Evolutionary conservation across 495 filamentous ascomycete genomes (phyloP).

Genomic region (Penicillium paradoxum): DNA sequence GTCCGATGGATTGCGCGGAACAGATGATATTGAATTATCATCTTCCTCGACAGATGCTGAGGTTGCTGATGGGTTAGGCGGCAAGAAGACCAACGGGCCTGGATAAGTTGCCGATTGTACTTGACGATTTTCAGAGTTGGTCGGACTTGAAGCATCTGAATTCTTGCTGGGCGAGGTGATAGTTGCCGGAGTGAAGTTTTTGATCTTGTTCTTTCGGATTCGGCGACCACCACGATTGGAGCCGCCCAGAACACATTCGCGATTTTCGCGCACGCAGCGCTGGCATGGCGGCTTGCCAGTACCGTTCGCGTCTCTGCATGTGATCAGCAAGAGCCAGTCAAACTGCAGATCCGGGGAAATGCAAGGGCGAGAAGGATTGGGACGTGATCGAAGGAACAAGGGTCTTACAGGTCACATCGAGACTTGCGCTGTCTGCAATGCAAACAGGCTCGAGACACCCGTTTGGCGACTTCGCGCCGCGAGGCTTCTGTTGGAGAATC

Average conservation of each 20-base stretch:
- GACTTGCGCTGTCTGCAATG: slow-evolving; percentile 60
- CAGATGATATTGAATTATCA: slow-evolving; percentile 37
- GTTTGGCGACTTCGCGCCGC: slow-evolving; percentile 37
- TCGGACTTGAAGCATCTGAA: slow-evolving; percentile 26
- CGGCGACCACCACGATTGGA: slow-evolving; percentile 59
- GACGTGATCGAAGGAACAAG: not conserved
- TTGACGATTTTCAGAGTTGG: slow-evolving; percentile 26
- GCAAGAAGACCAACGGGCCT: slow-evolving; percentile 35
- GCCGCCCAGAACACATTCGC: slow-evolving; percentile 57
- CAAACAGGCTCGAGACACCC: slow-evolving; percentile 58
- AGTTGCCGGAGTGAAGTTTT: slow-evolving; percentile 31
- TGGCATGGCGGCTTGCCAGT: slow-evolving; percentile 51
- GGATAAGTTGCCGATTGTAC: slow-evolving; percentile 30
- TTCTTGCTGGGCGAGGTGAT: slow-evolving; percentile 25
- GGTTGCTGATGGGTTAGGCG: slow-evolving; percentile 30
- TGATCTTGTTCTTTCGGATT: slow-evolving; percentile 49
- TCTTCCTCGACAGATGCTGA: slow-evolving; percentile 35
- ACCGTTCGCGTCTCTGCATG: not conserved
- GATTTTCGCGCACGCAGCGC: slow-evolving; percentile 53
- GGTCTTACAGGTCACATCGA: slow-evolving; percentile 57
- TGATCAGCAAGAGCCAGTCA: slow-evolving; percentile 13
- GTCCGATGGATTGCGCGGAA: slow-evolving; percentile 45
- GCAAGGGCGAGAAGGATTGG: not conserved
- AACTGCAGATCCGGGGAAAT: slow-evolving; percentile 15
- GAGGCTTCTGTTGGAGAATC: slow-evolving; percentile 3